phyloP scores from a whole-genome alignment of 1,139 yeast genomes.

The Taphrina flavorubra region DNA sequence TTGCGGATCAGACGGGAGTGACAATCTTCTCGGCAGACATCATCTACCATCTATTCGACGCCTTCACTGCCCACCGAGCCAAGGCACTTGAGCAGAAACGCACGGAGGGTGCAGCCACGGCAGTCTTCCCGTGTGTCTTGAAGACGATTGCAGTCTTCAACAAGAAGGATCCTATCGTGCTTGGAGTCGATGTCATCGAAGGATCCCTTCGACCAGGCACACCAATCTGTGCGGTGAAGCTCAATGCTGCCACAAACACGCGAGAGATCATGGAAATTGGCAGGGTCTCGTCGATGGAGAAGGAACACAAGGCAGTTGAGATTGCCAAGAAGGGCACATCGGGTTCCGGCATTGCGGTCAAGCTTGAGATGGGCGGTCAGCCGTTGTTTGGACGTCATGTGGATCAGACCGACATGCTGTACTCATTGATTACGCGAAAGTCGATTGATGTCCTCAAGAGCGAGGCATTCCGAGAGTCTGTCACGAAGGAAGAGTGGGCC shows the following conservation, averaged over 20 bases:
- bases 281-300: constrained; percentile 65
- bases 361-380: constrained; percentile 88
- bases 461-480: constrained; percentile 94
- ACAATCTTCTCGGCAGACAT: constrained; percentile 94
- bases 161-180: constrained; percentile 98
- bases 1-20: constrained; percentile 90
- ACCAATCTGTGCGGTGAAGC: constrained; percentile 92
- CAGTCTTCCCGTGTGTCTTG: constrained; percentile 93
- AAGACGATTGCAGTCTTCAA: constrained; percentile 94
- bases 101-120: constrained; percentile 83
- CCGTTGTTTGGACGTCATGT: constrained; percentile 99
- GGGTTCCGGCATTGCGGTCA: constrained; percentile 97
- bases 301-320: constrained; percentile 83
- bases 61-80: constrained; percentile 89
- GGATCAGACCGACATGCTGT: constrained; percentile 86
- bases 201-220: constrained; percentile 91
- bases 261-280: constrained; percentile 57
- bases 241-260: constrained; percentile 86
- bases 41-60: constrained; percentile 94
- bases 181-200: constrained; percentile 95
- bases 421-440: constrained; percentile 83
- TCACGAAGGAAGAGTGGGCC: constrained; percentile 93
- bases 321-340: constrained; percentile 92
- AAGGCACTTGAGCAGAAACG: constrained; percentile 88
- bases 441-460: constrained; percentile 97